phyloP scores from a whole-genome alignment of 1,284 basidiomycete species.

The Leucoagaricus sp. region DNA sequence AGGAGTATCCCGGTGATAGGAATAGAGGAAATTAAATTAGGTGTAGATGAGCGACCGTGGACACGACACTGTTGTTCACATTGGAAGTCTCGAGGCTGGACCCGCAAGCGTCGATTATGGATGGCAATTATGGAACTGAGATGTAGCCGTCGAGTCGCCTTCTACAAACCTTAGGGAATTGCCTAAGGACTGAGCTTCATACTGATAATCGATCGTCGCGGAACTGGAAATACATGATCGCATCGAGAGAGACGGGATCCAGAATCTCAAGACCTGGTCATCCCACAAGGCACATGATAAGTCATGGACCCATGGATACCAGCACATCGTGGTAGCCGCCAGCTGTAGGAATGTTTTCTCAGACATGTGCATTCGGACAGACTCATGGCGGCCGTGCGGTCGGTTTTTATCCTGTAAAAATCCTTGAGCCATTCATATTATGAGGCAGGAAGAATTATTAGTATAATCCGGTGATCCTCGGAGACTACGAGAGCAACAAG shows the following conservation, averaged over 20 bases:
- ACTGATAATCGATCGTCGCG: constrained; percentile 29
- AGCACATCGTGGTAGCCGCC: constrained; percentile 14
- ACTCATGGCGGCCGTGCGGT: constrained; percentile 29
- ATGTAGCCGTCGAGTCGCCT: neutral
- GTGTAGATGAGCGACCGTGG: neutral
- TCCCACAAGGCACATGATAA: constrained; percentile 25
- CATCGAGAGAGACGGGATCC: constrained; percentile 21
- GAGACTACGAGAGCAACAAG: neutral
- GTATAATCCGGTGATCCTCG: constrained; percentile 12
- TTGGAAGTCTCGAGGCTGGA: neutral
- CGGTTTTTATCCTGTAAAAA: constrained; percentile 1
- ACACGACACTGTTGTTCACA: neutral
- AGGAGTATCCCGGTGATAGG: neutral
- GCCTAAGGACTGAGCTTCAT: constrained; percentile 5
- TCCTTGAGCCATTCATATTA: constrained; percentile 10
- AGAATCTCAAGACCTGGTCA: constrained; percentile 7
- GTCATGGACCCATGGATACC: constrained; percentile 18
- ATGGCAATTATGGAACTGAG: neutral
- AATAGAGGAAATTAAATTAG: neutral
- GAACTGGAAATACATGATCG: constrained; percentile 32
- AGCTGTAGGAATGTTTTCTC: constrained; percentile 20
- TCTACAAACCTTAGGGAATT: neutral
- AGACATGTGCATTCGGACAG: constrained; percentile 20
- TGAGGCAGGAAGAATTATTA: constrained; percentile 4
- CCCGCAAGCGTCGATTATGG: neutral